Percentiles rank a stretch among this genome's conserved stretches.
phyloP scores from a whole-genome alignment of 441 rosid genomes.

The Iberis amara region DNA sequence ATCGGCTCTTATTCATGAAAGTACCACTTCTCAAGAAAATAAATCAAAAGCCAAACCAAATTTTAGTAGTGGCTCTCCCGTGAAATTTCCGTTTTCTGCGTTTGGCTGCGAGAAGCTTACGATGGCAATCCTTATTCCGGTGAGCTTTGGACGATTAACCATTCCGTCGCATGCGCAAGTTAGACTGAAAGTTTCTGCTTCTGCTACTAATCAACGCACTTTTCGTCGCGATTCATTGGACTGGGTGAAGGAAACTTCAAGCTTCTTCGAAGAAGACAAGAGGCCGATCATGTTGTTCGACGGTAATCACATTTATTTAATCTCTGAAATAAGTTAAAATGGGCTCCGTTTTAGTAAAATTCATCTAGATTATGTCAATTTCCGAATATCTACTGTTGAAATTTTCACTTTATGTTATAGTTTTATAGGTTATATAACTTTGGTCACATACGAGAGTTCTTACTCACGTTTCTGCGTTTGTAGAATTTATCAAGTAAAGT shows the following conservation, averaged over 20 bases:
- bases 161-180: conserved; percentile 19
- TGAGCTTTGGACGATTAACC: conserved; percentile 31
- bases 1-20: background rate
- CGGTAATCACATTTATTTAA: conserved; percentile 36
- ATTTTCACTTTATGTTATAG: background rate
- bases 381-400: no score
- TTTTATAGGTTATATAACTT: background rate
- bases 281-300: conserved; percentile 90
- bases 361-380: background rate
- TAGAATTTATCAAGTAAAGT: background rate
- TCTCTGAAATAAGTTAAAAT: background rate
- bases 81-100: background rate
- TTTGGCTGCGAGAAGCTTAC: conserved; percentile 13
- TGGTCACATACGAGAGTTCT: background rate
- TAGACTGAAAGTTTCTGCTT: conserved; percentile 31
- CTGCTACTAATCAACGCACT: conserved; percentile 37
- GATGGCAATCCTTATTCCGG: conserved; percentile 48
- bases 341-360: background rate
- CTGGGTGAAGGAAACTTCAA: conserved; percentile 56
- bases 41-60: background rate
- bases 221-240: conserved; percentile 34
- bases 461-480: background rate
- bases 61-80: background rate
- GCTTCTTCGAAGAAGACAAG: conserved; percentile 65
- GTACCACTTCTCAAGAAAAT: background rate